phyloP scores from a whole-genome alignment of 345 rosid species.

The Gossypium rotundifolium region DNA sequence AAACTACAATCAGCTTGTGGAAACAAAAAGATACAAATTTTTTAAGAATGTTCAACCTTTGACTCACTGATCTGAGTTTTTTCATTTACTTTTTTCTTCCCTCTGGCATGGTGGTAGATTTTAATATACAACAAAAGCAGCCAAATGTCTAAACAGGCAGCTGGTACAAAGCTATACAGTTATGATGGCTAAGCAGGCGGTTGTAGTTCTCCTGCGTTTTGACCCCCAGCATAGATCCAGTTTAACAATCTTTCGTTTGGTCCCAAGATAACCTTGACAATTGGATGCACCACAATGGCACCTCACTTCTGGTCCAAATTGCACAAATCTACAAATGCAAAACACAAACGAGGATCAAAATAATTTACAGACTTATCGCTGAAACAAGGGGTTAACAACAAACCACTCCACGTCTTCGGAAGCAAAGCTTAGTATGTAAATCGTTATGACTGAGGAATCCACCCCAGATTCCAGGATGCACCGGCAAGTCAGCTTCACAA shows the following conservation, averaged over 20 bases:
- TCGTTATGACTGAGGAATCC: neutral
- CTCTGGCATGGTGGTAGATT: neutral
- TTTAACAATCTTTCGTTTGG: conserved; percentile 51
- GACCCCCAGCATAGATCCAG: conserved; percentile 73
- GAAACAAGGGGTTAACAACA: neutral
- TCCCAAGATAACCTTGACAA: conserved; percentile 80
- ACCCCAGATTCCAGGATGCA: too few species aligned
- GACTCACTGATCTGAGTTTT: neutral
- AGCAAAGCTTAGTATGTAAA: neutral
- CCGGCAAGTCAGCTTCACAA: too few species aligned
- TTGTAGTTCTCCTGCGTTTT: conserved; percentile 70
- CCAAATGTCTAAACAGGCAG: neutral
- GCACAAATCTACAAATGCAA: conserved; percentile 58
- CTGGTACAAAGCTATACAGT: conserved; percentile 19
- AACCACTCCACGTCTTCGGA: neutral
- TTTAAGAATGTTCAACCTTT: neutral
- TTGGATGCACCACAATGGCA: conserved; percentile 75
- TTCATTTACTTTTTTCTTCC: neutral
- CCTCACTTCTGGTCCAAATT: conserved; percentile 85
- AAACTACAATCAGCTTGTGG: neutral
- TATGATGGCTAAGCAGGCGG: conserved; percentile 31
- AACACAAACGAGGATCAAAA: neutral
- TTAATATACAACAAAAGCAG: conserved; percentile 13
- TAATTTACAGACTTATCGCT: neutral
- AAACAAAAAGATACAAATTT: neutral